Evolutionary conservation across 2,329 filamentous ascomycete genomes (phyloP).

Genomic region (Phyllosticta citriasiana): DNA sequence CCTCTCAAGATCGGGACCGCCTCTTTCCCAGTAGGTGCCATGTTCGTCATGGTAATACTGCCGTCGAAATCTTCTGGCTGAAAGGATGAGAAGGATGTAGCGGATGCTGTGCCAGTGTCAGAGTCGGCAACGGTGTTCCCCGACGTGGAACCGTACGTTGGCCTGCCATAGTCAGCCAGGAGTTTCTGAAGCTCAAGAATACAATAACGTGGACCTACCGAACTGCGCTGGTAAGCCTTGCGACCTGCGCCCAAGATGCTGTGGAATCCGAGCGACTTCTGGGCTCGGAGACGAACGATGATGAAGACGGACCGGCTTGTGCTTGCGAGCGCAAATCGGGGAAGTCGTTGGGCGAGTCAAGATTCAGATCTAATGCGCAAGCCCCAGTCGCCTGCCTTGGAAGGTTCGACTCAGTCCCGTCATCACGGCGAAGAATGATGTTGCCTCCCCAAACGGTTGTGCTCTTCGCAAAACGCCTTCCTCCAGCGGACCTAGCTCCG

Average conservation of each 20-base stretch:
- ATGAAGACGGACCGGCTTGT: not conserved
- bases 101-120: slow-evolving; percentile 7
- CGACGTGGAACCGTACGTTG: not conserved
- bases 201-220: not conserved
- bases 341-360: not conserved
- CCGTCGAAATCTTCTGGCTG: not conserved
- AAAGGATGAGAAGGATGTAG: slow-evolving; percentile 7
- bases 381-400: not conserved
- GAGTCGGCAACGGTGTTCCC: slow-evolving; percentile 1
- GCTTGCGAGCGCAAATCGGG: not conserved
- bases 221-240: not conserved
- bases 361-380: not conserved
- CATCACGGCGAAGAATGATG: not conserved
- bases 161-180: not conserved
- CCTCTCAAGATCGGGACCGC: not conserved
- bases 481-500: not conserved
- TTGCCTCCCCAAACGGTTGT: not conserved
- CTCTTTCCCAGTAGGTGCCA: not conserved
- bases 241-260: slow-evolving; percentile 9
- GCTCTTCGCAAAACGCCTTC: not conserved
- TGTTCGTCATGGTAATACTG: not conserved
- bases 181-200: not conserved
- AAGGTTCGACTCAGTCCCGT: not conserved
- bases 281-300: not conserved
- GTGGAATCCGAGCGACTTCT: not conserved